Percentiles rank a stretch among this genome's conserved stretches.
These are phyloP conservation scores for Aspergillus olivimuriae DNA, from an alignment of 495 filamentous ascomycete genomes.

Conservation along the genomic window DNA sequence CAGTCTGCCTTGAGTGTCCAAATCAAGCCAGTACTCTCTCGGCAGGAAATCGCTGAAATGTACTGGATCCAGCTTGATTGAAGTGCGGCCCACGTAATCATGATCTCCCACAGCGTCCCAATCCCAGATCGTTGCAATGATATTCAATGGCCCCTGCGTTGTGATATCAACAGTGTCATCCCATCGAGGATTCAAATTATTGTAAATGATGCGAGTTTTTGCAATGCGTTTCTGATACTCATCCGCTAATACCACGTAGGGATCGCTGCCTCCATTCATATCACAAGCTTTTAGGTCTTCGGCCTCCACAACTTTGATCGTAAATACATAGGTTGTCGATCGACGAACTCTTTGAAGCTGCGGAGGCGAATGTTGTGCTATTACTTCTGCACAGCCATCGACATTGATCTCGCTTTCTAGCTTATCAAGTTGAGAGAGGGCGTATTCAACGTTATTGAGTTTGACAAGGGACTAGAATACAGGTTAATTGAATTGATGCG, in stretches of 20 bases:
- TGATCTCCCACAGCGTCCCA: constrained; percentile 97
- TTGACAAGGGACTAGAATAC: constrained; percentile 88
- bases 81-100: constrained; percentile 92
- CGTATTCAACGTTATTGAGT: constrained; percentile 95
- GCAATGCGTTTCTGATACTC: constrained; percentile 97
- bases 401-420: constrained; percentile 86
- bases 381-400: constrained; percentile 83
- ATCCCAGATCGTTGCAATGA: constrained; percentile 98
- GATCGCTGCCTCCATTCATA: constrained; percentile 88
- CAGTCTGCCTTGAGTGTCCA: constrained; percentile 91
- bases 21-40: constrained; percentile 92
- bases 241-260: constrained; percentile 93
- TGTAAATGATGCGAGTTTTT: constrained; percentile 88
- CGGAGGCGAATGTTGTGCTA: constrained; percentile 58
- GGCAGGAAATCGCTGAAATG: constrained; percentile 96
- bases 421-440: constrained; percentile 80
- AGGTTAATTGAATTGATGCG: too few species aligned
- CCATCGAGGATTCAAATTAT: constrained; percentile 92
- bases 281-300: constrained; percentile 98
- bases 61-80: constrained; percentile 86
- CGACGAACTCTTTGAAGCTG: constrained; percentile 50
- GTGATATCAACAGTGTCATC: constrained; percentile 96
- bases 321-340: constrained; percentile 86
- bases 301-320: constrained; percentile 98
- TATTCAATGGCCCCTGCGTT: constrained; percentile 81